A percentile compares a stretch with the other conserved stretches of the same genome.
Conservation (phyloP, 2,329 filamentous ascomycete genomes). For the Curvularia sp. region DNA sequence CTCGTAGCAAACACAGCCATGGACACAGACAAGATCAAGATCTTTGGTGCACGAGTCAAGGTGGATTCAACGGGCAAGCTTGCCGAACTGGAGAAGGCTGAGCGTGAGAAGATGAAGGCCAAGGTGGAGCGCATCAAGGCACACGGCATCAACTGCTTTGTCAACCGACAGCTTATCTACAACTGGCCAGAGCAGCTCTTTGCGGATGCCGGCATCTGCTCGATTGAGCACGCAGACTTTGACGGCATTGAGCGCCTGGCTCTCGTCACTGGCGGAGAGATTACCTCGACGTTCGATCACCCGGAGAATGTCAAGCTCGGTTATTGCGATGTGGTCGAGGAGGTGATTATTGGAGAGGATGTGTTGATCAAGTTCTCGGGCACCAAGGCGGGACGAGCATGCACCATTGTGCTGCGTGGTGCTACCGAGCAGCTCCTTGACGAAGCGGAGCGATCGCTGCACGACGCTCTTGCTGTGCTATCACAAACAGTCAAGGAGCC, state of each 20-base stretch:
- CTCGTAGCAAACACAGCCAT: slow-evolving; percentile 97
- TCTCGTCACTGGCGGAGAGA: slow-evolving; percentile 95
- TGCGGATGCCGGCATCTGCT: slow-evolving; percentile 95
- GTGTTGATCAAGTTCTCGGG: slow-evolving; percentile 97
- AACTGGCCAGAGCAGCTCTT: slow-evolving; percentile 99
- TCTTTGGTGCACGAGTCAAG: slow-evolving; percentile 96
- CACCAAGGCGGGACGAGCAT: slow-evolving; percentile 90
- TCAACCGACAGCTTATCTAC: slow-evolving; percentile 99
- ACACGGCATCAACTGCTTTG: slow-evolving; percentile 99
- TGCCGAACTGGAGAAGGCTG: slow-evolving; percentile 97
- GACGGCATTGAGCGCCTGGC: slow-evolving; percentile 96
- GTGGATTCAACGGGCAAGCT: slow-evolving; percentile 95
- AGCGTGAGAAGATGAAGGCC: slow-evolving; percentile 98
- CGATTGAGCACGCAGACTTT: slow-evolving; percentile 98
- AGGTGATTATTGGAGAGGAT: slow-evolving; percentile 98
- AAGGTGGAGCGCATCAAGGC: slow-evolving; percentile 99
- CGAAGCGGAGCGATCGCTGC: slow-evolving; percentile 93
- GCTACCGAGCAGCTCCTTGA: slow-evolving; percentile 97
- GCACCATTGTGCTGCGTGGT: slow-evolving; percentile 94
- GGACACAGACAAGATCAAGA: slow-evolving; percentile 99
- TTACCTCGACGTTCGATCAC: slow-evolving; percentile 96
- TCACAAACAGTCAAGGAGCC: slow-evolving; percentile 97
- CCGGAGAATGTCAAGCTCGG: slow-evolving; percentile 96
- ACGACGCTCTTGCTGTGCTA: slow-evolving; percentile 93
- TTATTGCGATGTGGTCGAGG: slow-evolving; percentile 93